A percentile compares a stretch with the other conserved stretches of the same genome.
These are phyloP conservation scores for Ceratobasidium sp. DNA, from an alignment of 1,284 basidiomycete species.

Conservation along the genomic window DNA sequence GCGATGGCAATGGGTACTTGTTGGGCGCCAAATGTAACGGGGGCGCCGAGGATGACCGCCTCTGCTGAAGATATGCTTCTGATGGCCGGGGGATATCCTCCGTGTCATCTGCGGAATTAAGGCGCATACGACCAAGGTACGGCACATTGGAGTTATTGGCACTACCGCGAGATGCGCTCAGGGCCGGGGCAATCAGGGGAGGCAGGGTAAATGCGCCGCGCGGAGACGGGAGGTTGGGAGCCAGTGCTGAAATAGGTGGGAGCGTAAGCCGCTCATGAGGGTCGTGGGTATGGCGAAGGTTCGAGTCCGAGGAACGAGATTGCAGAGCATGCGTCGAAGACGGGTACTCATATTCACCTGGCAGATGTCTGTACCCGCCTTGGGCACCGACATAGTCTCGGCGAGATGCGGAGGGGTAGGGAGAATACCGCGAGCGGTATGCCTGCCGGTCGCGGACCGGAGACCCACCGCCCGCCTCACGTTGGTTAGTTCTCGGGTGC, in stretches of 20 bases:
- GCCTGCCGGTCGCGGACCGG: slow-evolving; percentile 37
- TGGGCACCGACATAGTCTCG: slow-evolving; percentile 26
- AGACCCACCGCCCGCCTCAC: slow-evolving; percentile 28
- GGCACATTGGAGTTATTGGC: slow-evolving; percentile 8
- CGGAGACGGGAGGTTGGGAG: slow-evolving; percentile 41
- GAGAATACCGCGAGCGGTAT: slow-evolving; percentile 38
- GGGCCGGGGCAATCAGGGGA: slow-evolving; percentile 23
- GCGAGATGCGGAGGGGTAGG: slow-evolving; percentile 38
- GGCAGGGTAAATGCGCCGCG: slow-evolving; percentile 43
- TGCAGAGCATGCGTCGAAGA: slow-evolving; percentile 8
- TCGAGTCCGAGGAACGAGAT: slow-evolving; percentile 36
- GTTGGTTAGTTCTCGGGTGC: slow-evolving; percentile 25
- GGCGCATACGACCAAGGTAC: slow-evolving; percentile 40
- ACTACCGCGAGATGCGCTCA: slow-evolving; percentile 4
- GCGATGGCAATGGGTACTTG: slow-evolving; percentile 20
- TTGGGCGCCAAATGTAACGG: slow-evolving; percentile 34
- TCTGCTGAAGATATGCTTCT: slow-evolving; percentile 40
- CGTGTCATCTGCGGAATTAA: slow-evolving; percentile 35
- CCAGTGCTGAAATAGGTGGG: slow-evolving; percentile 43
- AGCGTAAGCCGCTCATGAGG: slow-evolving; percentile 42
- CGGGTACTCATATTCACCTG: slow-evolving; percentile 33
- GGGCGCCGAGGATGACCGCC: slow-evolving; percentile 42
- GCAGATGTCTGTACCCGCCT: slow-evolving; percentile 8
- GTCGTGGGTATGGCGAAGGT: slow-evolving; percentile 34
- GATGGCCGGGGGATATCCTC: slow-evolving; percentile 35